Evolutionary conservation across 2,329 filamentous ascomycete species (phyloP).

Genomic region (Hypoxylon rubiginosum): DNA sequence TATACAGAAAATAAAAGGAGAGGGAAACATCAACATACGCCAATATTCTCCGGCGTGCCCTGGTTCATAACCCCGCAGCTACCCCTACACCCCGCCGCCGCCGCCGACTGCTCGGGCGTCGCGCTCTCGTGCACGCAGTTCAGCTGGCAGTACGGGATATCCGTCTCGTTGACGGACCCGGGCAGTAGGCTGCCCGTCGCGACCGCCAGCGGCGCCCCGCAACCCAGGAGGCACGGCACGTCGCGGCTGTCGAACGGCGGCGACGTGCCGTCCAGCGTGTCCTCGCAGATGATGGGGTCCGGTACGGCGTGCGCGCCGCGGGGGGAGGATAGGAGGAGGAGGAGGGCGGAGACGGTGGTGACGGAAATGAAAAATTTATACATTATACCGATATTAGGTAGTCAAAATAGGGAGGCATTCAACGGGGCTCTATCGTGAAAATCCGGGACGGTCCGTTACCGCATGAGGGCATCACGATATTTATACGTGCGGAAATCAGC

Average conservation of each 20-base stretch:
- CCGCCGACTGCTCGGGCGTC: constrained; percentile 16
- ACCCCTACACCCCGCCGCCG: constrained; percentile 18
- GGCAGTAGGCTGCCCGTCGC: constrained; percentile 30
- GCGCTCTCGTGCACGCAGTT: constrained; percentile 23
- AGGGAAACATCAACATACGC: not conserved
- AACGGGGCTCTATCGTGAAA: not conserved
- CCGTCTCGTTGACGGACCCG: constrained; percentile 26
- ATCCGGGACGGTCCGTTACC: not conserved
- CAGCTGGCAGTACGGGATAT: constrained; percentile 35
- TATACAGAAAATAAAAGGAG: no score
- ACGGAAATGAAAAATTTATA: not conserved
- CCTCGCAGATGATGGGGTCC: constrained; percentile 34
- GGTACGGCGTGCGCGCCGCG: constrained; percentile 5
- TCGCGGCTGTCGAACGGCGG: constrained; percentile 22
- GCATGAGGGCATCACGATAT: not conserved
- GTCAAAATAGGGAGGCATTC: no score
- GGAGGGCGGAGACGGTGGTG: no score
- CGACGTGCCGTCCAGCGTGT: constrained; percentile 32
- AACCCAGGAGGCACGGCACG: constrained; percentile 31
- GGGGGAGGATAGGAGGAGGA: not conserved
- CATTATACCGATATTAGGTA: not conserved
- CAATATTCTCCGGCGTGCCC: constrained; percentile 30
- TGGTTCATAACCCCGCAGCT: constrained; percentile 15
- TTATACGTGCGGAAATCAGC: not conserved
- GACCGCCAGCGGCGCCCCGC: constrained; percentile 16